Base-by-base conservation (phyloP, 2,329 filamentous ascomycete species). In the Colletotrichum sp. region DNA sequence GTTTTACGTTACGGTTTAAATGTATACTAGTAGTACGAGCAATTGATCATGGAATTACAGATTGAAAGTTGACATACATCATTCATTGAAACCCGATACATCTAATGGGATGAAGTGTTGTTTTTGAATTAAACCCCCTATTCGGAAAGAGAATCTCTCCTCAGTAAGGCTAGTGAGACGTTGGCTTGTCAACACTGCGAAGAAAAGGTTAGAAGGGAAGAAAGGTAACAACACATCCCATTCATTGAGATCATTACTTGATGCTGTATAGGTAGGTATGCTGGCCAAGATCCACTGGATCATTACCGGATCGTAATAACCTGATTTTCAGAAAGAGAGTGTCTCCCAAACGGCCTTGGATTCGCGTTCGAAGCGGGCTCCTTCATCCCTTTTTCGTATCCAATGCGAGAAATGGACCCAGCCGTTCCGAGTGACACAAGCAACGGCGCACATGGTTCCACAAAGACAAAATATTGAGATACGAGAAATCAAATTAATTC, bases 381-480 rank as follows among this genome's bases (percentile, higher is more conserved):
- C 39, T 2, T 2, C 39, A 48, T 10, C 18, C 18, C 39, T 48
- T 48, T 48, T 48, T 48, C 39, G 39, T 48, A 48, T 48, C 9
- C 18, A 48, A 48, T 48, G 39, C 39, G 39, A 48, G 1, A 48
- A 48, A 48, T 48, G 18, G 5, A 48, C 18, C 39, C 39, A 1
- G 7, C 9, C 39, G 5, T 48, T n/a, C 0, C 0, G 9, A n/a
- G 39, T n/a, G 18, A 0, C 39, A 48, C 39, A n/a, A 48, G 39
- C 18, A n/a, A n/a, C 39, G 9, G 9, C 5, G 18, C 3, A 48
- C 3, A 12, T n/a, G 2, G 18, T 48, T 48, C 18, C 1, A 48
- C 39, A 48, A 3, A n/a, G 18, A 0, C 3, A 2, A 12, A 6
- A n/a, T 0, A n/a, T 3, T 6, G 9, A 48, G 39, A 48, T 12